A percentile compares a stretch with the other conserved stretches of the same genome.
phyloP scores from a whole-genome alignment of 495 filamentous ascomycete genomes.

The Antarctomyces pellizariae region DNA sequence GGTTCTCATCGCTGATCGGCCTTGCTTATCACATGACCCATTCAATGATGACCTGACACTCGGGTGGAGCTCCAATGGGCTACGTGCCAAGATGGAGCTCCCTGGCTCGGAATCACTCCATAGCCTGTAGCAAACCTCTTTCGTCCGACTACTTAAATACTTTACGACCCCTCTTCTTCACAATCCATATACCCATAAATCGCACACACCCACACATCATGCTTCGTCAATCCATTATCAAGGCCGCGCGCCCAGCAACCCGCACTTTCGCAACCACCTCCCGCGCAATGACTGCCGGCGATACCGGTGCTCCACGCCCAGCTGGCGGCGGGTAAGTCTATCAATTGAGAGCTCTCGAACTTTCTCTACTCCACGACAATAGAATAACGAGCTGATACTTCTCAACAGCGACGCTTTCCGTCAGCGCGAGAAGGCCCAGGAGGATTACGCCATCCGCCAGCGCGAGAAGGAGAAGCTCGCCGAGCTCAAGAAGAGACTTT shows the following conservation, averaged over 20 bases:
- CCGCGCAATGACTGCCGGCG: conserved; percentile 39
- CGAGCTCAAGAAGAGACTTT: conserved; percentile 52
- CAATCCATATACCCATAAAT: conserved; percentile 1
- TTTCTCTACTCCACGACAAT: too few species aligned
- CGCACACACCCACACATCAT: conserved; percentile 19
- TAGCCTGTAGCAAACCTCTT: conserved; percentile 8
- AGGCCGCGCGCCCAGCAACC: conserved; percentile 27
- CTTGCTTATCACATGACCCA: too few species aligned
- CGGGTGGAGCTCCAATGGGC: too few species aligned
- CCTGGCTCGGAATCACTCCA: conserved; percentile 7
- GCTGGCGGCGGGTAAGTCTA: conserved; percentile 21
- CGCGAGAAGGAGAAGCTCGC: conserved; percentile 70
- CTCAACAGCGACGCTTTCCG: conserved; percentile 60
- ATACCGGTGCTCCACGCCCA: conserved; percentile 37
- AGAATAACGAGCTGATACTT: too few species aligned
- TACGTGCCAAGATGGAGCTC: too few species aligned
- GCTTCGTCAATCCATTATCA: conserved; percentile 40
- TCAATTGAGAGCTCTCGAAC: too few species aligned
- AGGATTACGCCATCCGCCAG: conserved; percentile 60
- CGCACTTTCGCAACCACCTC: conserved; percentile 36
- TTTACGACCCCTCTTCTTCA: conserved; percentile 4
- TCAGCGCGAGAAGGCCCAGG: conserved; percentile 68
- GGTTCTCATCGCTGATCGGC: too few species aligned
- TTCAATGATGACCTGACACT: too few species aligned
- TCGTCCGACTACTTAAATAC: conserved; percentile 5